These are phyloP conservation scores for Drechslerella dactyloides DNA, from an alignment of 2,329 filamentous ascomycete genomes.

Conservation along the genomic window DNA sequence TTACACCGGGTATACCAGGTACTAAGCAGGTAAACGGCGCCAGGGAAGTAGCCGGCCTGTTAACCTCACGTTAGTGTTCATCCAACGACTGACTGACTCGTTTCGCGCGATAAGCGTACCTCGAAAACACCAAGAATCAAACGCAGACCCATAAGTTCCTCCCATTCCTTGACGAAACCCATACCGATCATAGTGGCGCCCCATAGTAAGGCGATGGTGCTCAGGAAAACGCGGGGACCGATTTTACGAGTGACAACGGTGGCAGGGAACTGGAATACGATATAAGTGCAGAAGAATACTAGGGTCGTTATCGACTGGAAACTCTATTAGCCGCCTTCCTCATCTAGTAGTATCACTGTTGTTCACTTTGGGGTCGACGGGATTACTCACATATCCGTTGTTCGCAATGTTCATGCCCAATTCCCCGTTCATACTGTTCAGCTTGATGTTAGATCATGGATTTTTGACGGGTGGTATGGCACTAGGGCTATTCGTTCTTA, in stretches of 20 bases:
- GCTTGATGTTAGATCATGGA: not conserved
- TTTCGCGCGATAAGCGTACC: slow-evolving; percentile 56
- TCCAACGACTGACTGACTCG: slow-evolving; percentile 23
- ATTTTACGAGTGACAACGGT: slow-evolving; percentile 72
- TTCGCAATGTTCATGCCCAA: slow-evolving; percentile 42
- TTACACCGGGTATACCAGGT: slow-evolving; percentile 74
- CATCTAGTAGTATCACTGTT: no score
- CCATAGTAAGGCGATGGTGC: slow-evolving; percentile 65
- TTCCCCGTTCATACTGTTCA: slow-evolving; percentile 37
- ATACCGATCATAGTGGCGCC: slow-evolving; percentile 69
- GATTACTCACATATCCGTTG: slow-evolving; percentile 39
- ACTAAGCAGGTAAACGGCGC: slow-evolving; percentile 73
- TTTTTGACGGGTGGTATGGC: not conserved
- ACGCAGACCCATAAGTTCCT: slow-evolving; percentile 64
- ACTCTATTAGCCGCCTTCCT: slow-evolving; percentile 4
- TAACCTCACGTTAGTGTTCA: slow-evolving; percentile 12
- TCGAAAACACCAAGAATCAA: slow-evolving; percentile 70
- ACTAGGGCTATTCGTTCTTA: slow-evolving; percentile 53
- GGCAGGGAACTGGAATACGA: slow-evolving; percentile 73
- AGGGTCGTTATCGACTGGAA: slow-evolving; percentile 41
- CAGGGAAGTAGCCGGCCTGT: slow-evolving; percentile 71
- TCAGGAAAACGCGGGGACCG: slow-evolving; percentile 67
- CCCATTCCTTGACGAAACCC: slow-evolving; percentile 67
- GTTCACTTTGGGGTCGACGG: not conserved
- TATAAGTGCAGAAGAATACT: slow-evolving; percentile 61